These are phyloP conservation scores for Schizothecium vesticola DNA, from an alignment of 495 filamentous ascomycete genomes.

Conservation along the genomic window DNA sequence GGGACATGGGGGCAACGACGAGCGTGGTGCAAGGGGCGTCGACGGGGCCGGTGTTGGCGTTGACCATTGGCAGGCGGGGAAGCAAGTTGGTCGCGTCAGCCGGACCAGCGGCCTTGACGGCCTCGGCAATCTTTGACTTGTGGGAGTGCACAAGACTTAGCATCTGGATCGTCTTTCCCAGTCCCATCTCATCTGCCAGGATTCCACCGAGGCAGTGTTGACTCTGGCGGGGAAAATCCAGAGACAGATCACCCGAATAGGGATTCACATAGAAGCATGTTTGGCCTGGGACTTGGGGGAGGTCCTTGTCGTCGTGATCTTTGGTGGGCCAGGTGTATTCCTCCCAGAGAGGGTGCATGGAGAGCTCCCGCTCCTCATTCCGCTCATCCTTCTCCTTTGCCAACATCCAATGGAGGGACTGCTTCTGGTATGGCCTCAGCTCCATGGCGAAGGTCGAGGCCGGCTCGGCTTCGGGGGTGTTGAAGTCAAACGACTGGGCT, in stretches of 20 bases:
- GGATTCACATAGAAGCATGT: conserved; percentile 89
- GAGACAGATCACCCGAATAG: conserved; percentile 90
- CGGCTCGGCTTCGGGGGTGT: conserved; percentile 79
- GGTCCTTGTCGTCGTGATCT: conserved; percentile 74
- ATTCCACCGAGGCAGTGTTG: conserved; percentile 93
- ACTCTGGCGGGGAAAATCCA: conserved; percentile 87
- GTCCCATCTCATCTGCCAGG: conserved; percentile 84
- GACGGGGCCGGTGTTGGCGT: conserved; percentile 42
- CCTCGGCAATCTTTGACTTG: conserved; percentile 50
- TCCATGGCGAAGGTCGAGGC: conserved; percentile 74
- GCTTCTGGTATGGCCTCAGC: conserved; percentile 89
- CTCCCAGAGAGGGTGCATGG: conserved; percentile 98
- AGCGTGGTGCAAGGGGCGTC: conserved; percentile 83
- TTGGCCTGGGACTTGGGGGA: conserved; percentile 59
- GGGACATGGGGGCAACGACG: conserved; percentile 90
- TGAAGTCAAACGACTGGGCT: conserved; percentile 94
- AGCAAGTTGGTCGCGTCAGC: conserved; percentile 36
- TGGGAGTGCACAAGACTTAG: conserved; percentile 86
- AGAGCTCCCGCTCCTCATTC: conserved; percentile 53
- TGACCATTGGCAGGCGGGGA: conserved; percentile 52
- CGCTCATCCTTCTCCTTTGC: conserved; percentile 81
- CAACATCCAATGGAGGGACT: conserved; percentile 93
- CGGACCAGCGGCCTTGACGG: conserved; percentile 37
- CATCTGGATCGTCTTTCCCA: conserved; percentile 98
- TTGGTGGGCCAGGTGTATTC: conserved; percentile 86